A percentile compares a stretch with the other conserved stretches of the same genome.
Conservation (phyloP, 208 protist genomes). For the Porcisia hertigi region DNA sequence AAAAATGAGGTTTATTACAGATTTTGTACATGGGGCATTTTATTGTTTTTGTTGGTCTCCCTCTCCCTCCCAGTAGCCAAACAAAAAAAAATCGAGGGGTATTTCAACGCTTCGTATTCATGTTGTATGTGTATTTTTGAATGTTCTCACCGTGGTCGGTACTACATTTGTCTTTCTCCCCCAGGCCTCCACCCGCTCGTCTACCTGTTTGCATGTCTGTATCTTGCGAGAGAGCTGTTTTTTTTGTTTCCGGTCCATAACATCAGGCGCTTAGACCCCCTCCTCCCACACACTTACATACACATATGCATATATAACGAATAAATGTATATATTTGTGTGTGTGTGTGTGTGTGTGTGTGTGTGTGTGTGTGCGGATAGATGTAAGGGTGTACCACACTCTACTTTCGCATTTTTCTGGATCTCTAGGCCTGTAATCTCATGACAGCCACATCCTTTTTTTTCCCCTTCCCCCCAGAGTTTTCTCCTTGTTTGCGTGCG, state of each 20-base stretch:
- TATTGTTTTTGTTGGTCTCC: not conserved
- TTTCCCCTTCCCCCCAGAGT: no score
- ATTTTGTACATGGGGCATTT: not conserved
- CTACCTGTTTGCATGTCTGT: not conserved
- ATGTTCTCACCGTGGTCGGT: no score
- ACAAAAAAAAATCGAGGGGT: no score
- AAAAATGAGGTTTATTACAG: not conserved
- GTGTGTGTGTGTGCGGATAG: not conserved
- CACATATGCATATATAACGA: not conserved
- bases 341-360: not conserved
- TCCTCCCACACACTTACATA: not conserved
- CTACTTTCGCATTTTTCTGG: no score
- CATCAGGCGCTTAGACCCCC: no score
- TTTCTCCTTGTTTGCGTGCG: not conserved
- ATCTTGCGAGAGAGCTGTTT: constrained; percentile 6
- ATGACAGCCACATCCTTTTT: no score
- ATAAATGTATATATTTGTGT: not conserved
- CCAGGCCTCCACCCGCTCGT: not conserved
- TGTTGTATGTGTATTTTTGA: no score
- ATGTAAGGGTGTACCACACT: no score
- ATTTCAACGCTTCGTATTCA: no score
- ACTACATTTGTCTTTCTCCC: not conserved
- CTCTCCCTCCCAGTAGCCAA: constrained; percentile 5
- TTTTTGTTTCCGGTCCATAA: constrained; percentile 8
- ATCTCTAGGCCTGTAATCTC: no score